phyloP scores from a whole-genome alignment of 1,284 basidiomycete species.

The Leccinum pachyderme region DNA sequence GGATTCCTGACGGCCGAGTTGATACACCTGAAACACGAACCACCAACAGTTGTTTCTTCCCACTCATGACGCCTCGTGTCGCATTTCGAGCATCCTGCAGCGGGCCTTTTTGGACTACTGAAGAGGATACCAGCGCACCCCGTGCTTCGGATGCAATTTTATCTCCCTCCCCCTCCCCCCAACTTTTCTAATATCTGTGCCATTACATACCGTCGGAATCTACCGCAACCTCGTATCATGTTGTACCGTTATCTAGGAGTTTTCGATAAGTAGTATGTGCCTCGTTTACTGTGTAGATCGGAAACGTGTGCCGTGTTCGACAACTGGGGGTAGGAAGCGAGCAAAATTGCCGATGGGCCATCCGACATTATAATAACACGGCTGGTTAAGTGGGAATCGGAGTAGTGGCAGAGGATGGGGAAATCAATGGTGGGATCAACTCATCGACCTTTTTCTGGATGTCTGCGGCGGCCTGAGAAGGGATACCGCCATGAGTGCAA shows the following conservation, averaged over 20 bases:
- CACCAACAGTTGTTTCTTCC: conserved; percentile 7
- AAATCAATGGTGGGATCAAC: conserved; percentile 48
- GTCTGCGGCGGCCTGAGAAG: conserved; percentile 58
- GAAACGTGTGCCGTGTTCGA: conserved; percentile 8
- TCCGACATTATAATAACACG: not conserved
- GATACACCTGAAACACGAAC: conserved; percentile 11
- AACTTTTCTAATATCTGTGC: conserved; percentile 20
- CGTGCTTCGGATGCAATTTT: conserved; percentile 17
- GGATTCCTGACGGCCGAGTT: conserved; percentile 21
- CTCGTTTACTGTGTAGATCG: conserved; percentile 6
- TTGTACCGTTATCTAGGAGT: conserved; percentile 35
- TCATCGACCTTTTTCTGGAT: conserved; percentile 73
- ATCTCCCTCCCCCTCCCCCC: conserved; percentile 5
- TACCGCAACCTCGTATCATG: conserved; percentile 17
- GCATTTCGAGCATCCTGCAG: conserved; percentile 14
- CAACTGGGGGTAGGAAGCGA: conserved; percentile 2
- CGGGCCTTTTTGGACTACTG: conserved; percentile 14
- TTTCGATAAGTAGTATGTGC: conserved; percentile 14
- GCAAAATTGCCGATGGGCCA: not conserved
- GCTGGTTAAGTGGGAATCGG: conserved; percentile 21
- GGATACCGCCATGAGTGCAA: conserved; percentile 13
- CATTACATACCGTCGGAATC: conserved; percentile 25
- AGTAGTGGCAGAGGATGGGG: conserved; percentile 24
- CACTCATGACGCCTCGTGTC: conserved; percentile 5
- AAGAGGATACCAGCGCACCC: conserved; percentile 29